Percentiles rank a stretch among this genome's conserved stretches.
phyloP scores from a whole-genome alignment of 257 asterid species.

The Fraxinus anomala region DNA sequence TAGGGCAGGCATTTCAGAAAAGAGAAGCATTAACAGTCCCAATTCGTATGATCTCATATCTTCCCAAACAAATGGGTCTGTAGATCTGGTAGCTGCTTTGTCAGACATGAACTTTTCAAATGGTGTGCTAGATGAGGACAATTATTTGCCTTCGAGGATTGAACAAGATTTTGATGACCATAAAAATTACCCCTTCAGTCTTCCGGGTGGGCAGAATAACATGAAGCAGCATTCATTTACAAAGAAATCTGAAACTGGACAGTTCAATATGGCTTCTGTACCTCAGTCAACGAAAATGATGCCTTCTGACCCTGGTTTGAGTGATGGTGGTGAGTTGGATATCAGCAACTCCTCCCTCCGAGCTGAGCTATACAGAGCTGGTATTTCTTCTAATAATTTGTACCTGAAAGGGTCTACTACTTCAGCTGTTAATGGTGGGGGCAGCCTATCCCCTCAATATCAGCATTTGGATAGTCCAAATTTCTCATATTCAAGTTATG shows the following conservation, averaged over 20 bases:
- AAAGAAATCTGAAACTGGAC: conserved; percentile 45
- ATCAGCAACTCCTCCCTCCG: conserved; percentile 44
- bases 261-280: conserved; percentile 38
- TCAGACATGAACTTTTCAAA: conserved; percentile 81
- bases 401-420: conserved; percentile 61
- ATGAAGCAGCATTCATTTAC: conserved; percentile 56
- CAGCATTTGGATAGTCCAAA: conserved; percentile 80
- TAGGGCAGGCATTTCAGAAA: conserved; percentile 61
- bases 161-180: conserved; percentile 49
- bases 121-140: conserved; percentile 53
- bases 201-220: conserved; percentile 61
- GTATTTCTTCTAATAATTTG: conserved; percentile 45
- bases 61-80: conserved; percentile 54
- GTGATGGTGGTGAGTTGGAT: conserved; percentile 41
- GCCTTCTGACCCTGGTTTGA: conserved; percentile 41
- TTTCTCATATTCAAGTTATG: conserved; percentile 59
- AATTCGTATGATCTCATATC: conserved; percentile 59
- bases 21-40: conserved; percentile 54
- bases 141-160: conserved; percentile 40
- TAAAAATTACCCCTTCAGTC: conserved; percentile 53
- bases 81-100: conserved; percentile 78
- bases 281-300: conserved; percentile 34
- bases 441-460: conserved; percentile 55
- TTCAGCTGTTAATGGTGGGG: conserved; percentile 52
- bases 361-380: conserved; percentile 52